Evolutionary conservation across 2,329 filamentous ascomycete genomes (phyloP).

Genomic region (Aspergillus sp.): DNA sequence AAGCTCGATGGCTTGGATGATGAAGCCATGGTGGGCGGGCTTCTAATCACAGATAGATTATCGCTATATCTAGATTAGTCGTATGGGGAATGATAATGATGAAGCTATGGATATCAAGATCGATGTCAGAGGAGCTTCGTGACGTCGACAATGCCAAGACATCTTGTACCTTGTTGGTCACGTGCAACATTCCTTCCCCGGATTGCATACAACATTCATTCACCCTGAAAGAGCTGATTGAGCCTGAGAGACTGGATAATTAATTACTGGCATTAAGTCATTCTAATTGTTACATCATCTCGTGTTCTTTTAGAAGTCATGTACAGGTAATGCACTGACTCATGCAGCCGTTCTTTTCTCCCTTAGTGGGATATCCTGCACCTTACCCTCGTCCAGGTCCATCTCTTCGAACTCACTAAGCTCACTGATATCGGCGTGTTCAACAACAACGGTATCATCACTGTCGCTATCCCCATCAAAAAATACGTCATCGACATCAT

Average conservation of each 20-base stretch:
- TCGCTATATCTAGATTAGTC: background rate
- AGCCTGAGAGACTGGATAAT: background rate
- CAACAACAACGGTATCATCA: conserved; percentile 20
- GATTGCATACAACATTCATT: background rate
- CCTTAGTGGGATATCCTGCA: background rate
- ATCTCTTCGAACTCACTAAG: conserved; percentile 13
- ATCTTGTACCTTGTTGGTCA: conserved; percentile 16
- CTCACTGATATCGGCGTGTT: background rate
- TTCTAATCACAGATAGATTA: background rate
- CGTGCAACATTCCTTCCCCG: background rate
- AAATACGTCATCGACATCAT: conserved; percentile 15
- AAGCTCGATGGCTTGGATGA: conserved; percentile 67
- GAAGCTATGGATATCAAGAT: background rate
- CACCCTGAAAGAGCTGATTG: background rate
- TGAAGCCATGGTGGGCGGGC: conserved; percentile 60
- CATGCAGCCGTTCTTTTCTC: background rate
- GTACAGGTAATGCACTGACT: background rate
- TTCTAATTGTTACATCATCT: background rate
- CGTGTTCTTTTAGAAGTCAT: background rate
- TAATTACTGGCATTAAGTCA: background rate
- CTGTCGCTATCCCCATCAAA: conserved; percentile 23
- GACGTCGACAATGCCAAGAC: conserved; percentile 24
- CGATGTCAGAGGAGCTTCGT: conserved; percentile 11
- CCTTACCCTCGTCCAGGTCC: conserved; percentile 8
- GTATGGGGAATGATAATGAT: background rate